Base-by-base conservation (phyloP, 306 rosid species). In the Malus asiatica region DNA sequence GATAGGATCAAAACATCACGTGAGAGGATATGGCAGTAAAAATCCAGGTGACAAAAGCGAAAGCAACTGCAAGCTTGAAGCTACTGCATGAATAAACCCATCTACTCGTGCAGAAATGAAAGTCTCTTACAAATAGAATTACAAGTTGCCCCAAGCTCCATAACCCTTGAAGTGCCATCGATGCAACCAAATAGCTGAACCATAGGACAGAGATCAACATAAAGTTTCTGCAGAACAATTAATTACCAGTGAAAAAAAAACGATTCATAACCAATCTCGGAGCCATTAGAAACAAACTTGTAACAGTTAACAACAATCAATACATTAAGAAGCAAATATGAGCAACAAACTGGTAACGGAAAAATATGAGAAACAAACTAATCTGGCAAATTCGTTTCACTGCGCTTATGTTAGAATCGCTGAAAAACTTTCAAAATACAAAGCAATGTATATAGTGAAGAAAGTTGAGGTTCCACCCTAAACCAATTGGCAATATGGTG, bases 131-230 rank as follows among this genome's bases (percentile, higher is more conserved):
- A 66, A 86, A 90, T 20, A 90, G 85, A 79, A 95, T 84, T 40
- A 81, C 38, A 35, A 35, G 8, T 35, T 35, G 98, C 78, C 97
- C 97, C 75, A 92, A 85, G 88, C 98, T 95, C 97, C 98, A 95
- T 58, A 92, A 85, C 79, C 86, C 95, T 89, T 95, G 98, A 90
- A 95, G 97, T 52, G 97, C 97, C 97, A 95, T 92, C 73, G 98
- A 95, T 71, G 98, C 97, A 80, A 90, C 88, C 89, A 95, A 88
- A 81, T 92, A 95, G 83, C 98, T 95, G 96, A 80, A 85, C 42
- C 32, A 70, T 33, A 72, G 25, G 19, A 52, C 68, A 53, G 27
- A 53, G 78, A 77, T 78, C 29, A 75, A 32, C 52, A 30, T 68
- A 60, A 51, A 68, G 66, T 62, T 79, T 61, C 27, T 32, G 76